These are phyloP conservation scores for Plenodomus biglobosus DNA, from an alignment of 2,329 filamentous ascomycete species.

Conservation along the genomic window DNA sequence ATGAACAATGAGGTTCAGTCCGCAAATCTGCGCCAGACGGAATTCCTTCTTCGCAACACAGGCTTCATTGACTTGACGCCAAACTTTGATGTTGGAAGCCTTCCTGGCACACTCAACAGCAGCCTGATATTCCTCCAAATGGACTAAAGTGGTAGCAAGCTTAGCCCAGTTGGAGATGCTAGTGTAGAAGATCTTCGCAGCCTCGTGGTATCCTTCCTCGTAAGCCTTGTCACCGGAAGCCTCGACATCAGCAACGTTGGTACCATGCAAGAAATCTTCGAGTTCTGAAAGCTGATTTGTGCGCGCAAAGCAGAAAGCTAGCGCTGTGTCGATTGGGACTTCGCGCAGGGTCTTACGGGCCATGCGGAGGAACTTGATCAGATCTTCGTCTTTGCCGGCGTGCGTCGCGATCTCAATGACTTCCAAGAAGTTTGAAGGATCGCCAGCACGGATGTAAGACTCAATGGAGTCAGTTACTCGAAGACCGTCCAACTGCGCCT, in stretches of 20 bases:
- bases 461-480: constrained; percentile 91
- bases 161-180: constrained; percentile 99
- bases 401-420: constrained; percentile 95
- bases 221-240: constrained; percentile 98
- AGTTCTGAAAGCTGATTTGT: constrained; percentile 89
- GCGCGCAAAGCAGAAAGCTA: constrained; percentile 91
- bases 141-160: constrained; percentile 95
- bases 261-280: constrained; percentile 90
- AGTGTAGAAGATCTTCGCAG: constrained; percentile 97
- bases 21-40: constrained; percentile 96
- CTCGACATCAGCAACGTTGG: constrained; percentile 94
- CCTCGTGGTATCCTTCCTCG: constrained; percentile 88
- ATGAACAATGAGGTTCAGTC: constrained; percentile 96
- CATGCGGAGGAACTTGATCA: constrained; percentile 96
- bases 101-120: constrained; percentile 97
- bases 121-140: constrained; percentile 94
- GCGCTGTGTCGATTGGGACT: constrained; percentile 85
- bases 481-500: constrained; percentile 94
- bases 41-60: constrained; percentile 99
- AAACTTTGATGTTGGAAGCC: constrained; percentile 98
- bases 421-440: constrained; percentile 90
- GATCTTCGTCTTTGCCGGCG: constrained; percentile 95
- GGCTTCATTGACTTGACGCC: constrained; percentile 97
- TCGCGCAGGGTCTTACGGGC: constrained; percentile 95
- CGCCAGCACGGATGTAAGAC: constrained; percentile 93